These are phyloP conservation scores for Heliocybe sulcata DNA, from an alignment of 1,284 basidiomycete species.

Conservation along the genomic window DNA sequence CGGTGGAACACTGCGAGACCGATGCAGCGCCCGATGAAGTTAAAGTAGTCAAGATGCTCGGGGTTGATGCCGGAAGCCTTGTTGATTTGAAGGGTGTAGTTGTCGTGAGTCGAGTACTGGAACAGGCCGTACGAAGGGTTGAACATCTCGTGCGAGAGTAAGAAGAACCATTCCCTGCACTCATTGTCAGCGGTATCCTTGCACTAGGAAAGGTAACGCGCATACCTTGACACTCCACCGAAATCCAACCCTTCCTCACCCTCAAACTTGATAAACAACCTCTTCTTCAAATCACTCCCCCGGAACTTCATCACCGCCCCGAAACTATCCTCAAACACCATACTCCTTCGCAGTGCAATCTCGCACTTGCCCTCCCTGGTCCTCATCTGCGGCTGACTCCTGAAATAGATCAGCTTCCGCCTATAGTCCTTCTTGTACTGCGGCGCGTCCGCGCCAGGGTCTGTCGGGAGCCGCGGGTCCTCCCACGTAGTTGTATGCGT, in stretches of 20 bases:
- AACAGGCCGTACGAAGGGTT: constrained; percentile 95
- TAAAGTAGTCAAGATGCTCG: constrained; percentile 96
- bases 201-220: constrained; percentile 13
- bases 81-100: constrained; percentile 94
- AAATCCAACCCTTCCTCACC: constrained; percentile 96
- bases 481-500: constrained; percentile 99
- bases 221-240: constrained; percentile 83
- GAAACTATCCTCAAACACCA: constrained; percentile 94
- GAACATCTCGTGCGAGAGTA: constrained; percentile 94
- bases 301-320: constrained; percentile 96
- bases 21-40: constrained; percentile 90
- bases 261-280: constrained; percentile 97
- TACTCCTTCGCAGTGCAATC: constrained; percentile 88
- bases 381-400: constrained; percentile 89
- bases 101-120: constrained; percentile 96
- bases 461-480: constrained; percentile 83
- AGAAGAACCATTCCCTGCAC: constrained; percentile 74
- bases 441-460: constrained; percentile 84
- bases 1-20: constrained; percentile 95
- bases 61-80: constrained; percentile 94
- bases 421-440: constrained; percentile 98
- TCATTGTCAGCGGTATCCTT: constrained; percentile 3
- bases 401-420: constrained; percentile 94
- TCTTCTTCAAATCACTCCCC: constrained; percentile 87
- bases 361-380: constrained; percentile 89